These are phyloP conservation scores for Lignosus rhinocerotis DNA, from an alignment of 1,284 basidiomycete species.

Conservation along the genomic window DNA sequence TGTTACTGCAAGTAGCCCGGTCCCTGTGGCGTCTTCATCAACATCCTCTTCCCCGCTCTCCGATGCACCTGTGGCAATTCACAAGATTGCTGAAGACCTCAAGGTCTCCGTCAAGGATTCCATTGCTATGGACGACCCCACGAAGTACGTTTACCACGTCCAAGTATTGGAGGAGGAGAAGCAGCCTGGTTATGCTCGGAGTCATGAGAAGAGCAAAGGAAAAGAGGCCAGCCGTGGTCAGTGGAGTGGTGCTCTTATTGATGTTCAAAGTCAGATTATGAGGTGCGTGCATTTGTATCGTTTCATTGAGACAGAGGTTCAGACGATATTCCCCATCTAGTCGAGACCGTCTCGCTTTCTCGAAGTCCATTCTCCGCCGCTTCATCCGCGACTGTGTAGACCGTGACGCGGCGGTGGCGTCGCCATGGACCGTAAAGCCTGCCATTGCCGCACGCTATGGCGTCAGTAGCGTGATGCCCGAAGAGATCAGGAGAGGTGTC, in stretches of 20 bases:
- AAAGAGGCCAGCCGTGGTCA: conserved; percentile 51
- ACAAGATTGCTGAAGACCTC: conserved; percentile 81
- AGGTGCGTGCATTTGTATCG: conserved; percentile 53
- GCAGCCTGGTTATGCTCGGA: conserved; percentile 60
- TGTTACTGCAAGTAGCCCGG: conserved; percentile 8
- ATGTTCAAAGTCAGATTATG: conserved; percentile 78
- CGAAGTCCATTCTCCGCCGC: conserved; percentile 93
- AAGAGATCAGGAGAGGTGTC: conserved; percentile 79
- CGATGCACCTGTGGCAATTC: conserved; percentile 38
- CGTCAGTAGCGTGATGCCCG: conserved; percentile 83
- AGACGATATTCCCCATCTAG: conserved; percentile 40
- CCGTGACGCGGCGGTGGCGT: conserved; percentile 87
- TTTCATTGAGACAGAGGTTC: background rate
- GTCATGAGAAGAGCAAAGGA: conserved; percentile 44
- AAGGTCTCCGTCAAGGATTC: conserved; percentile 74
- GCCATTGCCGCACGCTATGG: conserved; percentile 82
- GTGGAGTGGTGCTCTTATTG: conserved; percentile 72
- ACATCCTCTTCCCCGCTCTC: conserved; percentile 32
- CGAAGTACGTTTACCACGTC: conserved; percentile 85
- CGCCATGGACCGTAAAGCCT: conserved; percentile 93
- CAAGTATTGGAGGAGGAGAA: conserved; percentile 80
- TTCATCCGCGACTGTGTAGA: conserved; percentile 94
- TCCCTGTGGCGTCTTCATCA: conserved; percentile 28
- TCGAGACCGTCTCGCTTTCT: conserved; percentile 93
- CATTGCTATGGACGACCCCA: conserved; percentile 74